phyloP scores from a whole-genome alignment of 495 filamentous ascomycete genomes.

The Penicillium fimorum region DNA sequence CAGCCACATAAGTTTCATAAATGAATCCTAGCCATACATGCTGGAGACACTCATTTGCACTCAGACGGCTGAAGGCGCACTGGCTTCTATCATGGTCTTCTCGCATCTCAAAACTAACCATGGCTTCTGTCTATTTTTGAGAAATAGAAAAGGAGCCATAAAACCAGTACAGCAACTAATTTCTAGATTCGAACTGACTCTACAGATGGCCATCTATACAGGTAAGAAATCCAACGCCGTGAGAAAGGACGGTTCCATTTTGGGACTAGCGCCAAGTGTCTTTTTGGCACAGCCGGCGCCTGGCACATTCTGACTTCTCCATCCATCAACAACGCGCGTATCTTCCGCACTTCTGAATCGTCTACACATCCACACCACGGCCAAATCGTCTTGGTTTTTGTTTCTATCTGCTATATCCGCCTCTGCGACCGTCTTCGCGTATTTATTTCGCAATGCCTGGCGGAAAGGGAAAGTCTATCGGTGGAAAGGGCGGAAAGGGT shows the following conservation, averaged over 20 bases:
- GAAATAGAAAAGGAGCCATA: neutral
- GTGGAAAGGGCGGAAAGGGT: conserved; percentile 86
- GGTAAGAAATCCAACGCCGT: neutral
- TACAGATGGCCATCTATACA: neutral
- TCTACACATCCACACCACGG: conserved; percentile 36
- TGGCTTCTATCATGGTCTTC: neutral
- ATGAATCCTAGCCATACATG: neutral
- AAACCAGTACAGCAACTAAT: neutral
- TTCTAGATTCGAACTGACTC: neutral
- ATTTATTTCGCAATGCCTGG: conserved; percentile 63
- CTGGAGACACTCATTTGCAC: neutral
- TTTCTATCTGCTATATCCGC: conserved; percentile 26
- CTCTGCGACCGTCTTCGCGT: conserved; percentile 26
- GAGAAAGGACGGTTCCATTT: conserved; percentile 23
- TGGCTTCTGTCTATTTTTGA: neutral
- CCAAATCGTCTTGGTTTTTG: conserved; percentile 21
- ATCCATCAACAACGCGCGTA: conserved; percentile 53
- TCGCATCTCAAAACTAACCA: neutral
- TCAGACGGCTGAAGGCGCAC: conserved; percentile 1
- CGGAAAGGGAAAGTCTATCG: conserved; percentile 91
- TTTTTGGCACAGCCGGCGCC: conserved; percentile 44
- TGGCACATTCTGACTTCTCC: conserved; percentile 49
- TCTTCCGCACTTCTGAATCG: conserved; percentile 33
- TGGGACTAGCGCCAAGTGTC: conserved; percentile 41
- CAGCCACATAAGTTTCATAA: neutral